Evolutionary conservation across 208 protist species (phyloP), one percentile per base, ranked within the genome.

Genomic region (Porcisia hertigi): DNA sequence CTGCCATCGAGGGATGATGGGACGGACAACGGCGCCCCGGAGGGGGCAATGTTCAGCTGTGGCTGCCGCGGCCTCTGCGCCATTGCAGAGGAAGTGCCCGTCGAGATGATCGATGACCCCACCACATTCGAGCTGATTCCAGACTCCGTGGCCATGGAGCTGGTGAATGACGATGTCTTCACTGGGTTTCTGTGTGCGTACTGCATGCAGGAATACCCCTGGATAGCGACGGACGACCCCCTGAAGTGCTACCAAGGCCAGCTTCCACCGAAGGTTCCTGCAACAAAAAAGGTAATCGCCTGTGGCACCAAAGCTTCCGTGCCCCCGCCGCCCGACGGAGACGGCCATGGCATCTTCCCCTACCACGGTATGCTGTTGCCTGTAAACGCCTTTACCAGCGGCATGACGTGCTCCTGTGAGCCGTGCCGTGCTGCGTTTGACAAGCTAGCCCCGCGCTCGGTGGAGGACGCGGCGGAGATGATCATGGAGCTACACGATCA

Each of bases 191-290:
- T 96, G 0, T 96, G 92, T 53, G 85, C 88, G 9, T 67, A 84
- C 59, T 96, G 92, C 75, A 94, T 96, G 88, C 89, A 94, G 73
- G 89, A 95, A 69, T 39, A 95, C 72, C 92, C 92, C 25, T 96
- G 92, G 91, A 60, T 96, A 0, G 49, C 86, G n/a, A 71, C 71
- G 8, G 79, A 93, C 1, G 87, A 92, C 72, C 88, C 86, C 3
- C 71, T 69, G 25, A 52, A 83, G 45, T 96, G 92, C 79, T 94
- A 90, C 67, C 9, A 83, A 25, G 92, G 92, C 14, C 54, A 81
- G 43, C 81, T 96, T 16, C 90, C 92, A 4, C 67, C 81, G 14
- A 78, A 57, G 69, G 66, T 81, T 9, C 62, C 77, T n/a, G 43
- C 62, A 1, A 60, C 25, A 34, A 82, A 84, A 20, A 79, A 77